Conservation (phyloP, 1,284 basidiomycete genomes). For the Fomes fomentarius region DNA sequence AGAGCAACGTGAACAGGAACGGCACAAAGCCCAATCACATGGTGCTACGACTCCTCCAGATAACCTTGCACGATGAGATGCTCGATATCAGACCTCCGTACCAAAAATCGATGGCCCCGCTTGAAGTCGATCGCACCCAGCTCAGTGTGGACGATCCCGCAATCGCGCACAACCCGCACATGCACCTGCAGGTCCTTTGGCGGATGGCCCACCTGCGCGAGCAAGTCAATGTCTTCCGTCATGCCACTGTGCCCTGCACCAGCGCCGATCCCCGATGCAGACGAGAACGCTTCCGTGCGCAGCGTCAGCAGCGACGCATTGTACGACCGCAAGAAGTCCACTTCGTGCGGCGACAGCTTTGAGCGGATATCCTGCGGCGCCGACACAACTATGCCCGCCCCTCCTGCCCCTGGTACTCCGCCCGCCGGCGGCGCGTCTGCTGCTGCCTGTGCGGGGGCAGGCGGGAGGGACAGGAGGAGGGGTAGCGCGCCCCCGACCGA, state of each 20-base stretch:
- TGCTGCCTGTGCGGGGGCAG: constrained; percentile 5
- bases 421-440: constrained; percentile 1
- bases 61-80: constrained; percentile 92
- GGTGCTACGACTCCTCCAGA: constrained; percentile 60
- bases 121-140: constrained; percentile 86
- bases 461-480: constrained; percentile 74
- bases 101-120: constrained; percentile 87
- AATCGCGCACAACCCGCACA: constrained; percentile 81
- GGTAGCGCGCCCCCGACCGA: constrained; percentile 89
- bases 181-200: constrained; percentile 83
- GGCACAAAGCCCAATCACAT: too few relatives aligned
- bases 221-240: constrained; percentile 78
- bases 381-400: neutral
- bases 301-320: constrained; percentile 82
- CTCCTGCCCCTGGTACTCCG: constrained; percentile 1
- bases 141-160: constrained; percentile 89
- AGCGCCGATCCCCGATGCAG: constrained; percentile 29
- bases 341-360: constrained; percentile 86
- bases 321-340: constrained; percentile 89
- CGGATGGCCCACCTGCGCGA: constrained; percentile 75
- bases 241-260: constrained; percentile 12
- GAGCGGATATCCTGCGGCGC: constrained; percentile 62
- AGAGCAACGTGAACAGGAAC: neutral
- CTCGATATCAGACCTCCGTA: constrained; percentile 86
- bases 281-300: constrained; percentile 77